phyloP scores from a whole-genome alignment of 495 filamentous ascomycete genomes.

The Neurospora pannonica region DNA sequence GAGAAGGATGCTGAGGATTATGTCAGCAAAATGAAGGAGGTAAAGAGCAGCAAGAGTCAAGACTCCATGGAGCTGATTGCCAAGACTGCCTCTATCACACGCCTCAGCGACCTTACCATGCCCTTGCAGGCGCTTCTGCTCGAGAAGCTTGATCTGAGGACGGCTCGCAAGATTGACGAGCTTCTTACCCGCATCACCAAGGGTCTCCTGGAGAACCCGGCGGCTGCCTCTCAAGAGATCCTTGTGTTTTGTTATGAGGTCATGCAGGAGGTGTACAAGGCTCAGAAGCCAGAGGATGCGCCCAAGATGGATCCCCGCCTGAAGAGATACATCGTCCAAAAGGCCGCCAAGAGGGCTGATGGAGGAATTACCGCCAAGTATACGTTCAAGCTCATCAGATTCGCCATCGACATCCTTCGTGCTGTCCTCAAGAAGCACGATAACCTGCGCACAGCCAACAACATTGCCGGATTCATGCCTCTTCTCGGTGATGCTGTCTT shows the following conservation, averaged over 20 bases:
- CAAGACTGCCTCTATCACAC: constrained; percentile 60
- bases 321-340: constrained; percentile 67
- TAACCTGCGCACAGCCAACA: constrained; percentile 62
- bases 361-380: constrained; percentile 62
- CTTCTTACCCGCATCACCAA: constrained; percentile 73
- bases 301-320: constrained; percentile 48
- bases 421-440: constrained; percentile 73
- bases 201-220: constrained; percentile 71
- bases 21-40: constrained; percentile 89
- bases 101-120: constrained; percentile 62
- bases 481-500: constrained; percentile 81
- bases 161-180: constrained; percentile 82
- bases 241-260: constrained; percentile 91
- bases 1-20: constrained; percentile 98
- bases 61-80: constrained; percentile 95
- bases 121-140: constrained; percentile 69
- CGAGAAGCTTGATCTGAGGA: constrained; percentile 71
- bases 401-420: constrained; percentile 78
- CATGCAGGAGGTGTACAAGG: constrained; percentile 72
- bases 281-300: constrained; percentile 33
- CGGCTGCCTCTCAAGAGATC: constrained; percentile 63
- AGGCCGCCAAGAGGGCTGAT: constrained; percentile 56
- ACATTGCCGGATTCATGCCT: constrained; percentile 75
- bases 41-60: constrained; percentile 94
- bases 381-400: constrained; percentile 73